Conservation (phyloP, 352 stramenopile genomes). For the Stramenopiles sp. region DNA sequence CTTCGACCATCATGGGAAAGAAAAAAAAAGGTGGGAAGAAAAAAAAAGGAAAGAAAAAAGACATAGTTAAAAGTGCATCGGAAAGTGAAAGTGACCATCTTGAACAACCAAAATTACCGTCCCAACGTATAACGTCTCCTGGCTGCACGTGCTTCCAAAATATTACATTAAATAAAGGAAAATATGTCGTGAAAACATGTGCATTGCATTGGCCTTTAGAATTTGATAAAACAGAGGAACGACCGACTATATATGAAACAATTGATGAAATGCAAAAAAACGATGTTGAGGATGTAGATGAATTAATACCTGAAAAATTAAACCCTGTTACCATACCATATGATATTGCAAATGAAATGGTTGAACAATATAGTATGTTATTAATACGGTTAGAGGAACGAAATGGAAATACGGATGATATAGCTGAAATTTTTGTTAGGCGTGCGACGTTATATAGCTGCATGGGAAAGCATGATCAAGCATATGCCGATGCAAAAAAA, state of each 20-base stretch:
- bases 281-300: background rate
- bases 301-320: background rate
- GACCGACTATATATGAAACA: background rate
- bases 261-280: background rate
- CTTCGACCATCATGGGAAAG: background rate
- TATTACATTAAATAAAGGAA: background rate
- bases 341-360: background rate
- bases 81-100: background rate
- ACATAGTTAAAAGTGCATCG: background rate
- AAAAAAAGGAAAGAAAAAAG: background rate
- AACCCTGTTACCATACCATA: constrained; percentile 4
- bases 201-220: background rate
- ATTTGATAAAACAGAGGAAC: background rate
- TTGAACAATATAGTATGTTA: background rate
- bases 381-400: background rate
- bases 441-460: background rate
- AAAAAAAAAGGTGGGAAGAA: background rate
- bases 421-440: constrained; percentile 6
- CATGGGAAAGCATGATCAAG: background rate
- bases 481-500: background rate
- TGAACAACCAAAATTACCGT: background rate
- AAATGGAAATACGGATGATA: background rate
- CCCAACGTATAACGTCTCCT: background rate
- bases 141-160: constrained; percentile 2
- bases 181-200: background rate